Percentiles rank a stretch among this genome's conserved stretches.
Evolutionary conservation across 139 green algal genomes (phyloP).

Genomic region (Diplosphaera chodatii): DNA sequence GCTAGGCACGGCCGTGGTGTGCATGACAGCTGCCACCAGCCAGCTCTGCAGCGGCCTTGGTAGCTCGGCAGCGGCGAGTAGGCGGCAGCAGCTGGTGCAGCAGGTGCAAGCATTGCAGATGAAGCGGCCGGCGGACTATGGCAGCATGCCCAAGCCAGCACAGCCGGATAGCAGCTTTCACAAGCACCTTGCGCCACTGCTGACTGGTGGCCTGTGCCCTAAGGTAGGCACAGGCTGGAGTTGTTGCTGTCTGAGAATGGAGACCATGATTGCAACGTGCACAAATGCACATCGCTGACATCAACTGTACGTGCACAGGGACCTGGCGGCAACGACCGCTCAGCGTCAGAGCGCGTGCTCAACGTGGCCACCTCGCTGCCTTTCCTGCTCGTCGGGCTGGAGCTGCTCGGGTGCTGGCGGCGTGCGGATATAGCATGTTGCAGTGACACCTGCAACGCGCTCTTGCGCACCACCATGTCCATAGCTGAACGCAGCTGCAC

Average conservation of each 20-base stretch:
- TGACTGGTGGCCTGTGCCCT: neutral
- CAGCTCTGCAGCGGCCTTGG: neutral
- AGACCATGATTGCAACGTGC: no score
- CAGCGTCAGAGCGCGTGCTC: conserved; percentile 1
- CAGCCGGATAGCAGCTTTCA: neutral
- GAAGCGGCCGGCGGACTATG: neutral
- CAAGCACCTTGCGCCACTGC: neutral
- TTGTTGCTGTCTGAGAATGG: no score
- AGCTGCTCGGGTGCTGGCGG: neutral
- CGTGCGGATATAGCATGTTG: neutral
- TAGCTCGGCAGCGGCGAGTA: neutral
- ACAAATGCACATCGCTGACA: no score
- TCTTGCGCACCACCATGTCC: no score
- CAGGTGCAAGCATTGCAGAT: neutral
- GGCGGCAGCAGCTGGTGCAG: neutral
- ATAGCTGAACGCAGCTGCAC: no score
- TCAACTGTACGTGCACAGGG: conserved; percentile 4
- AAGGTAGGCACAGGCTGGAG: neutral
- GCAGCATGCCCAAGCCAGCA: neutral
- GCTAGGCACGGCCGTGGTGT: neutral
- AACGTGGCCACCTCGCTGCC: conserved; percentile 20
- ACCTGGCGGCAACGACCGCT: conserved; percentile 17
- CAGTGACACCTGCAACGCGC: no score
- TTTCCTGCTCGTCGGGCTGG: conserved; percentile 8
- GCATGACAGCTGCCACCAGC: neutral